Conservation (phyloP, 352 stramenopile genomes). For the Phytophthora capsici region DNA sequence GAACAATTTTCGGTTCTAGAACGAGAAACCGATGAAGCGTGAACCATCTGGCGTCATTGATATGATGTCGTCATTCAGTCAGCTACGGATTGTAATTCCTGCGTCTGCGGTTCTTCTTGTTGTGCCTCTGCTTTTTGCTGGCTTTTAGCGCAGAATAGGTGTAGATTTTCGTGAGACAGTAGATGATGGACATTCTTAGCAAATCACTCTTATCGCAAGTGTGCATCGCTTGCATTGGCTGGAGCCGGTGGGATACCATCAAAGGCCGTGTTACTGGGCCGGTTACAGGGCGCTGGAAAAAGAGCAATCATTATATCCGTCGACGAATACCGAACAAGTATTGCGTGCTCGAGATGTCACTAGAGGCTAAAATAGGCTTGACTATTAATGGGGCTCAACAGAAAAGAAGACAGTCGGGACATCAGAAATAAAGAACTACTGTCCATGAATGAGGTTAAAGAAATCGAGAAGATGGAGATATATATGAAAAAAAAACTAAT, state of each 20-base stretch:
- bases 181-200: constrained; percentile 10
- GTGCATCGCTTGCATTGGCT: constrained; percentile 17
- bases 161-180: constrained; percentile 6
- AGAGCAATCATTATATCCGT: constrained; percentile 13
- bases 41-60: background rate
- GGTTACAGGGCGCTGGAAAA: constrained; percentile 15
- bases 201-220: constrained; percentile 1
- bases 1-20: background rate
- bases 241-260: constrained; percentile 15
- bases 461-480: constrained; percentile 7
- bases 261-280: constrained; percentile 11
- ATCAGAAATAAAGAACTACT: background rate
- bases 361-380: constrained; percentile 3
- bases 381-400: background rate
- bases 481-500: constrained; percentile 8
- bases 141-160: constrained; percentile 2
- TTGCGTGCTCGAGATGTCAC: constrained; percentile 17
- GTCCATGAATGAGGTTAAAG: constrained; percentile 8
- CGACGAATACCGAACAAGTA: constrained; percentile 24
- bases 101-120: constrained; percentile 22
- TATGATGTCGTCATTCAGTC: constrained; percentile 27
- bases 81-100: constrained; percentile 6
- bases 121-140: constrained; percentile 3
- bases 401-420: background rate
- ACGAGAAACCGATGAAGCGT: background rate